These are phyloP conservation scores for Coemansia sp. DNA, from an alignment of 192 early-diverging fungal species.

Conservation along the genomic window DNA sequence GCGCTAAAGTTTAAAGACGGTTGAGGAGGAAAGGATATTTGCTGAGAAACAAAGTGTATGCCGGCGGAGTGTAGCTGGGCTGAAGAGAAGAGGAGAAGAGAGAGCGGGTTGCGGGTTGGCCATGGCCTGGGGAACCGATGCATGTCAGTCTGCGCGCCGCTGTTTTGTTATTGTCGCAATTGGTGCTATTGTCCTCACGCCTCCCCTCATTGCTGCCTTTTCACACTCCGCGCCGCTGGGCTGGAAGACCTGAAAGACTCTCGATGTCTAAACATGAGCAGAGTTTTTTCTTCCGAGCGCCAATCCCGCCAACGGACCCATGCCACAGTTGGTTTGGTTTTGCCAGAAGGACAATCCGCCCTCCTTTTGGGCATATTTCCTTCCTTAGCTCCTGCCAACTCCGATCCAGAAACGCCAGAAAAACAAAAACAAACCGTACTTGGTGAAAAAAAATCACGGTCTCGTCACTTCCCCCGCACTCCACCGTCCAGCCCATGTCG, in stretches of 20 bases:
- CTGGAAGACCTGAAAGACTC: no score
- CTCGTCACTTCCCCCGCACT: neutral
- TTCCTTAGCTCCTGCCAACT: no score
- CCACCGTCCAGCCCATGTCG: no score
- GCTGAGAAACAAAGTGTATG: neutral
- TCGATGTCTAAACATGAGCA: neutral
- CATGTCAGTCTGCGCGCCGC: neutral
- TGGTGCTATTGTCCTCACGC: slow-evolving; percentile 6
- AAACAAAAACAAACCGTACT: slow-evolving; percentile 6
- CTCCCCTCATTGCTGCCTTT: neutral
- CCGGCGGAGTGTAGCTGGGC: neutral
- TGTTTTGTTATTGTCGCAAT: slow-evolving; percentile 2
- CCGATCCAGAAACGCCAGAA: neutral
- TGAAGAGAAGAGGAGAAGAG: neutral
- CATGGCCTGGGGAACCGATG: neutral
- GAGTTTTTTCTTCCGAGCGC: neutral
- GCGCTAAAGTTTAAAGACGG: neutral
- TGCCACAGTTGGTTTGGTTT: neutral
- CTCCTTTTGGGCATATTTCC: neutral
- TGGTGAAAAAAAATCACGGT: neutral
- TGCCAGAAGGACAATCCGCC: neutral
- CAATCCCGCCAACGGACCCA: neutral
- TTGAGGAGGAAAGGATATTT: neutral
- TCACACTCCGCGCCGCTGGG: neutral
- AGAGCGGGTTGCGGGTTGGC: neutral